Percentiles rank a stretch among this genome's conserved stretches.
Evolutionary conservation across 163 green algal species (phyloP).

Genomic region (Smithsoniella earleae): DNA sequence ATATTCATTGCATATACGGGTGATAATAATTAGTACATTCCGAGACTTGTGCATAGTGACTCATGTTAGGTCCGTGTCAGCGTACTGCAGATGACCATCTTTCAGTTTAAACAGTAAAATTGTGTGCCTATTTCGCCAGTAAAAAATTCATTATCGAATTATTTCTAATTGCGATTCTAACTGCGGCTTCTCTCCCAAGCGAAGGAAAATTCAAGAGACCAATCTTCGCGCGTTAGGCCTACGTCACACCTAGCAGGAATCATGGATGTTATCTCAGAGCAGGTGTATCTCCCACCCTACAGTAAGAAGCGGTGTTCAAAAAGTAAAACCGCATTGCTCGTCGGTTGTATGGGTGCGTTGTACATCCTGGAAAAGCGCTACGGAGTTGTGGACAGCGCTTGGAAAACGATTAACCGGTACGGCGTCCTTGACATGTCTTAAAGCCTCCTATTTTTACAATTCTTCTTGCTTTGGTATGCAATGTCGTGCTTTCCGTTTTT

Average conservation of each 20-base stretch:
- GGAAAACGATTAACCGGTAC: slow-evolving; percentile 16
- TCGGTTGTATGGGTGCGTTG: slow-evolving; percentile 8
- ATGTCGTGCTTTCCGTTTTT: too few relatives aligned
- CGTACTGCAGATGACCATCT: neutral
- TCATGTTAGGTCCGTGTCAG: neutral
- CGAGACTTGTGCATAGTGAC: too few relatives aligned
- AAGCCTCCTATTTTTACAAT: too few relatives aligned
- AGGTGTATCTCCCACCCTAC: slow-evolving; percentile 19
- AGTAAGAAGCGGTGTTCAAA: neutral
- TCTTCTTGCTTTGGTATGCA: too few relatives aligned
- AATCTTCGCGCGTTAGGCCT: neutral
- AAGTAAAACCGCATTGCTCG: neutral
- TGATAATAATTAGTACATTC: too few relatives aligned
- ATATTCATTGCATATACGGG: too few relatives aligned
- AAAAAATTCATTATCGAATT: too few relatives aligned
- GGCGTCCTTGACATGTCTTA: too few relatives aligned
- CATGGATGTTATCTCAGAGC: slow-evolving; percentile 29
- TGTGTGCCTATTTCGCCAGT: neutral
- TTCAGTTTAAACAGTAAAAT: neutral
- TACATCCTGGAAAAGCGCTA: slow-evolving; percentile 3
- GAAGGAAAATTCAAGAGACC: neutral
- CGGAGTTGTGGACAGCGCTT: neutral
- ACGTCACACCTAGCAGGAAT: neutral
- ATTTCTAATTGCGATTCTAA: too few relatives aligned
- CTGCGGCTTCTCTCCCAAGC: neutral